A percentile compares a stretch with the other conserved stretches of the same genome.
Evolutionary conservation across 2,329 filamentous ascomycete species (phyloP).

Genomic region (Monilinia vaccinii-corymbosi): DNA sequence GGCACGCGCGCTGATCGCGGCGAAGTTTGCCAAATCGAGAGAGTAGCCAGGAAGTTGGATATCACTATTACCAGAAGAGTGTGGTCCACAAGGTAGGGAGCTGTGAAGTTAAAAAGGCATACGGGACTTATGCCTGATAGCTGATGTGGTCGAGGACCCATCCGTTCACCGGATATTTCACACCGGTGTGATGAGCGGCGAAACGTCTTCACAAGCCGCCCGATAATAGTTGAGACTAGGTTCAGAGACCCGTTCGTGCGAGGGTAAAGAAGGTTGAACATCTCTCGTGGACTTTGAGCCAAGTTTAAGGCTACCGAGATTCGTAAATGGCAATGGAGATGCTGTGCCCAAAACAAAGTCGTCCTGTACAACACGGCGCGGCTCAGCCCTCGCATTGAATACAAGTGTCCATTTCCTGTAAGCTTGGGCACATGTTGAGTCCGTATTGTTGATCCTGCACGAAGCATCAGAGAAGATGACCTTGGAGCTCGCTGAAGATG

Average conservation of each 20-base stretch:
- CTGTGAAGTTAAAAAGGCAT: neutral
- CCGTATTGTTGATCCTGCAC: slow-evolving; percentile 1
- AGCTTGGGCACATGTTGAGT: slow-evolving; percentile 2
- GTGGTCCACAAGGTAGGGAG: neutral
- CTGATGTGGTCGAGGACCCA: neutral
- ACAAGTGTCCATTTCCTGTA: neutral
- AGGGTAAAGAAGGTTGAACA: neutral
- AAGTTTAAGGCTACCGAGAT: neutral
- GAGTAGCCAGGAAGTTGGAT: neutral
- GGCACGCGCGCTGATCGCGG: neutral
- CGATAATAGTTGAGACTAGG: neutral
- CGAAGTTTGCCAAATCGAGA: neutral
- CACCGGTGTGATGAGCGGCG: neutral
- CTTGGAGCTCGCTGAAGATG: neutral
- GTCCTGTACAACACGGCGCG: neutral
- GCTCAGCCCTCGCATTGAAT: neutral
- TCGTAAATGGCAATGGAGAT: neutral
- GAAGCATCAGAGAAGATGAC: neutral
- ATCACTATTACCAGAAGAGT: neutral
- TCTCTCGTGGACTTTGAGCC: neutral
- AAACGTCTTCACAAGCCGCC: neutral
- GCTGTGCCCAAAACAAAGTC: neutral
- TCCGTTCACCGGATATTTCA: neutral
- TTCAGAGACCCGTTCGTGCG: neutral
- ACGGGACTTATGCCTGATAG: neutral